A percentile compares a stretch with the other conserved stretches of the same genome.
Evolutionary conservation across 2,329 filamentous ascomycete species (phyloP).

Genomic region (Penicillium verrucosum): DNA sequence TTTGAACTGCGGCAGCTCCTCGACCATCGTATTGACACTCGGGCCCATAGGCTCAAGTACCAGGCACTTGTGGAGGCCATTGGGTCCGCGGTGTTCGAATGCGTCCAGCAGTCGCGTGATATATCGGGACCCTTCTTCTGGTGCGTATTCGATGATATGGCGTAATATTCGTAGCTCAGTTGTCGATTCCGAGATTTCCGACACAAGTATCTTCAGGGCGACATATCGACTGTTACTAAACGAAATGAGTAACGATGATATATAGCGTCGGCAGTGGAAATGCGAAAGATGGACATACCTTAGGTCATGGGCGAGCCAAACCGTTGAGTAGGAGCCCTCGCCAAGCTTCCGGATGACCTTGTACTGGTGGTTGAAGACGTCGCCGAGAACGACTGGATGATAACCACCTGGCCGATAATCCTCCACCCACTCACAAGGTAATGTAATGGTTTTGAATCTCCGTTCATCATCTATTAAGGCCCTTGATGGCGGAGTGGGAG

Average conservation of each 20-base stretch:
- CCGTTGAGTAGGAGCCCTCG: constrained; percentile 44
- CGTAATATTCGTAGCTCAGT: constrained; percentile 19
- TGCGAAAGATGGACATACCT: constrained; percentile 20
- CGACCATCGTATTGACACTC: constrained; percentile 24
- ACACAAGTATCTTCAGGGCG: constrained; percentile 31
- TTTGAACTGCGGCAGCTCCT: constrained; percentile 24
- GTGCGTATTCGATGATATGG: constrained; percentile 12
- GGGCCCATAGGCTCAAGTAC: constrained; percentile 34
- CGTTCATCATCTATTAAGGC: constrained; percentile 6
- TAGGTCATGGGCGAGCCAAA: constrained; percentile 44
- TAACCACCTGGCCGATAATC: constrained; percentile 42
- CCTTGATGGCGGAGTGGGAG: constrained; percentile 15
- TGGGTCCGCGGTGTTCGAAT: constrained; percentile 23
- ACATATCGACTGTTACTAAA: constrained; percentile 25
- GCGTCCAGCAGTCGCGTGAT: too few species aligned
- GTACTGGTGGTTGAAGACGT: constrained; percentile 43
- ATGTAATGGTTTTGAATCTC: constrained; percentile 19
- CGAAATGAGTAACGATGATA: constrained; percentile 10
- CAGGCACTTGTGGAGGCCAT: constrained; percentile 33
- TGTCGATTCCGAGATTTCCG: constrained; percentile 20
- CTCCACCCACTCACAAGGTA: constrained; percentile 23
- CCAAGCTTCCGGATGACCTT: constrained; percentile 47
- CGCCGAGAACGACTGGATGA: constrained; percentile 44
- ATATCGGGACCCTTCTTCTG: too few species aligned
- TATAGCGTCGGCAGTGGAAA: constrained; percentile 7